Base-by-base conservation (phyloP, 257 asterid genomes). In the Craterostigma plantagineum region DNA sequence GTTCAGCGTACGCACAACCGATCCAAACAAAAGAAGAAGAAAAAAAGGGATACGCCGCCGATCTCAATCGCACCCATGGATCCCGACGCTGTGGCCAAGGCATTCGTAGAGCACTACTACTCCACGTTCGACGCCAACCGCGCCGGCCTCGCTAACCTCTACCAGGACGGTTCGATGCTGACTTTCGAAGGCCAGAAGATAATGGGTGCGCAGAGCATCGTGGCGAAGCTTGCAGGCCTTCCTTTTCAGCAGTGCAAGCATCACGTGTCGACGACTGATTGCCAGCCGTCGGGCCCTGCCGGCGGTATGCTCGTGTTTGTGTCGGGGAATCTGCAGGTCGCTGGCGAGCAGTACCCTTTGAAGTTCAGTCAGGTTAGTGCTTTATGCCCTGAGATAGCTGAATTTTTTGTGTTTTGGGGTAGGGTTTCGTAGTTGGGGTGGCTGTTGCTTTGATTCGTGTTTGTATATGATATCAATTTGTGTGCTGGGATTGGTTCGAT, bases 191-290 rank as follows among this genome's bases (percentile, higher is more conserved):
- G 77, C 30, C 64, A 65, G 63, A 65, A 62, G 63, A 45, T 60
- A 50, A 71, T 56, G 35, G 81, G 81, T 7, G 43, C 65, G 7
- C 65, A 53, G 23, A 62, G 49, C 34, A 72, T 68, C 15, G 53
- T 50, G 1, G 49, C 57, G 4, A 68, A 72, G 49, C 66, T 72
- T 41, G 55, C 63, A 15, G 6, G 48, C 43, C 60, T 72, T 10
- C 71, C 77, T 4, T 72, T 68, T 52, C 77, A 68, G 63, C 74
- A 68, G 61, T 72, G 81, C 56, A 58, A 72, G 52, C 81, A 72
- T 43, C 45, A 12, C 3, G 62, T 68, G 60, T 49, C 69, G 46
- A 72, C 81, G 44, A 71, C 66, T 18, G 81, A 69, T 54, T 72
- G 64, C 54, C 81, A 72, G 62, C 77, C 65, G 11, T 72, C 74